Conservation (phyloP, 1,139 yeast genomes). For the Hanseniaspora sp. region DNA sequence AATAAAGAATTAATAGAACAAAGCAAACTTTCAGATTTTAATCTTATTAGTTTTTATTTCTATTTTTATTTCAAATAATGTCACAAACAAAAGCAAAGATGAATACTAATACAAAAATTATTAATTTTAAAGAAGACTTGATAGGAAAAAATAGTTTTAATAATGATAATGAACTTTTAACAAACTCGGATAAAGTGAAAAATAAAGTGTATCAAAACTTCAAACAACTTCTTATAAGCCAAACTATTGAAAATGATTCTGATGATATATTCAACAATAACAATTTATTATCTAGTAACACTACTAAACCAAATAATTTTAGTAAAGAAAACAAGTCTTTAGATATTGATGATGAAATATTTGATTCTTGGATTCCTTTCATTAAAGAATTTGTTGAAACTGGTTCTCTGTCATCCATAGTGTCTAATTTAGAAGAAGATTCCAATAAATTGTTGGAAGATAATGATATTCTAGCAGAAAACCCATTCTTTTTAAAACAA, state of each 20-base stretch:
- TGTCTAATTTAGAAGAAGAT: not conserved
- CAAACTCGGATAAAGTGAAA: not conserved
- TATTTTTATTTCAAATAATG: not conserved
- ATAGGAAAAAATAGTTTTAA: not conserved
- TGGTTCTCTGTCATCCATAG: not conserved
- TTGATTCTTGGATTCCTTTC: conserved; percentile 14
- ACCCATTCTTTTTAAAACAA: conserved; percentile 8
- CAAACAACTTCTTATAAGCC: conserved; percentile 3
- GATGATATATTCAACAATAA: not conserved
- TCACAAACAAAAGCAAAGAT: not conserved
- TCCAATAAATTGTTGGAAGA: conserved; percentile 2
- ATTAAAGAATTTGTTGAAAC: conserved; percentile 11
- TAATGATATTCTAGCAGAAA: conserved; percentile 4
- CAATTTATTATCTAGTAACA: not conserved
- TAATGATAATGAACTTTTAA: not conserved
- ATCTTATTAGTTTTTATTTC: not conserved
- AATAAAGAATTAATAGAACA: no score
- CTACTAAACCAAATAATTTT: not conserved
- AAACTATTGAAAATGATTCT: conserved; percentile 5
- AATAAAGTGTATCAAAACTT: conserved; percentile 7
- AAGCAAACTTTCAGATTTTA: no score
- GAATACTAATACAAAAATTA: not conserved
- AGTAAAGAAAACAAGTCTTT: no score
- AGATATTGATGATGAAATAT: not conserved
- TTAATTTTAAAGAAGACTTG: not conserved